phyloP scores from a whole-genome alignment of 805 yeast species.

The Grigorovia transvaalensis region DNA sequence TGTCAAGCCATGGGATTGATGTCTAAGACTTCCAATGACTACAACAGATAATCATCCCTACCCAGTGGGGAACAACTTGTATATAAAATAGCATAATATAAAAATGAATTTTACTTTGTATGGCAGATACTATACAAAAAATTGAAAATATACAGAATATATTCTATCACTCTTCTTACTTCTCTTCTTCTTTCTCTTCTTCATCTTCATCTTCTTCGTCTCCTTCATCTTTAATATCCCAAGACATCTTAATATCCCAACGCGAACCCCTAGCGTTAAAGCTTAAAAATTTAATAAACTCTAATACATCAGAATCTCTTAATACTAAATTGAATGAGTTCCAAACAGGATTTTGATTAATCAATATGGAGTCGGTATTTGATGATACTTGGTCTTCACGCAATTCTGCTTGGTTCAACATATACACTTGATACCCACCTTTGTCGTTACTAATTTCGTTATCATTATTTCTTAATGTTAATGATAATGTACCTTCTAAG shows the following conservation, averaged over 20 bases:
- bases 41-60: constrained; percentile 1
- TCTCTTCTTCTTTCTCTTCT: no score
- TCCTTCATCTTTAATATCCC: constrained; percentile 49
- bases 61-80: neutral
- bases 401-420: constrained; percentile 46
- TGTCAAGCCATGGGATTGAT: constrained; percentile 73
- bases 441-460: neutral
- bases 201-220: constrained; percentile 14
- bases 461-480: constrained; percentile 75
- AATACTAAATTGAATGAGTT: constrained; percentile 67
- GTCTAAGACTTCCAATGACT: constrained; percentile 52
- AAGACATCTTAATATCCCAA: constrained; percentile 80
- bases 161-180: no score
- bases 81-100: neutral
- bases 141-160: no score
- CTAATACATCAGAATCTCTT: constrained; percentile 77
- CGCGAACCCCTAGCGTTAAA: constrained; percentile 80
- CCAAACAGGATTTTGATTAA: constrained; percentile 76
- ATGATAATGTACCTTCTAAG: constrained; percentile 68
- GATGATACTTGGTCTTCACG: constrained; percentile 71
- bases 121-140: neutral
- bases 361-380: constrained; percentile 65
- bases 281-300: constrained; percentile 87
- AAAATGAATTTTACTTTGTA: neutral
- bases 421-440: constrained; percentile 91